These are phyloP conservation scores for Teratosphaeria pseudoeucalypti DNA, from an alignment of 2,329 filamentous ascomycete genomes.

Conservation along the genomic window DNA sequence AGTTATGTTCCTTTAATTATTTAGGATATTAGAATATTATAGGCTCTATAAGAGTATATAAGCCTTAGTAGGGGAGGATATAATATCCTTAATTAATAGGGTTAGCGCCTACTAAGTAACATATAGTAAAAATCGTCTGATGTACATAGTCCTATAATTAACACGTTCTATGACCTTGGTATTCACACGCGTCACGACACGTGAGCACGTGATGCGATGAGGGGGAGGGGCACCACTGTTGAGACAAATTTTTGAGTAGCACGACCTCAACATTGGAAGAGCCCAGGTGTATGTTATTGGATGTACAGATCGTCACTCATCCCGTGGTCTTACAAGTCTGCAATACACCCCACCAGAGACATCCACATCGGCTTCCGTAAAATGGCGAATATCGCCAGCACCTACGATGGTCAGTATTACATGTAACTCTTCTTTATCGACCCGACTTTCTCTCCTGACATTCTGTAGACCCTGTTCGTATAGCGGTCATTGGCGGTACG, in stretches of 20 bases:
- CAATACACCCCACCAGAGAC: background rate
- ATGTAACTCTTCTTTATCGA: background rate
- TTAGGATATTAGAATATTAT: too few relatives aligned
- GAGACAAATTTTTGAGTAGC: background rate
- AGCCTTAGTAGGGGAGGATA: too few relatives aligned
- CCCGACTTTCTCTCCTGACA: background rate
- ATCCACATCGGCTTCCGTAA: conserved; percentile 25
- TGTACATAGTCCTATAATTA: too few relatives aligned
- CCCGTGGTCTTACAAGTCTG: background rate
- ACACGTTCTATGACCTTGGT: too few relatives aligned
- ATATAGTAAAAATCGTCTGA: too few relatives aligned
- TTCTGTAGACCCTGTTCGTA: conserved; percentile 35
- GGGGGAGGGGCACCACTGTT: too few relatives aligned
- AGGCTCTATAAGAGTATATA: too few relatives aligned
- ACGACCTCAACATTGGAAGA: background rate
- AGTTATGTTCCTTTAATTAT: too few relatives aligned
- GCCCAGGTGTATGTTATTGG: background rate
- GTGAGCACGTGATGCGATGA: too few relatives aligned
- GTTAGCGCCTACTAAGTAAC: too few relatives aligned
- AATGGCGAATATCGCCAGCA: conserved; percentile 26
- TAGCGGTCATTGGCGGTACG: conserved; percentile 58
- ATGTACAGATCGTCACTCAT: background rate
- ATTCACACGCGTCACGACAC: too few relatives aligned
- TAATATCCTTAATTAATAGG: too few relatives aligned
- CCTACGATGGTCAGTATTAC: conserved; percentile 19